Evolutionary conservation across 2,329 filamentous ascomycete species (phyloP).

Genomic region (Pyrenochaeta sp.): DNA sequence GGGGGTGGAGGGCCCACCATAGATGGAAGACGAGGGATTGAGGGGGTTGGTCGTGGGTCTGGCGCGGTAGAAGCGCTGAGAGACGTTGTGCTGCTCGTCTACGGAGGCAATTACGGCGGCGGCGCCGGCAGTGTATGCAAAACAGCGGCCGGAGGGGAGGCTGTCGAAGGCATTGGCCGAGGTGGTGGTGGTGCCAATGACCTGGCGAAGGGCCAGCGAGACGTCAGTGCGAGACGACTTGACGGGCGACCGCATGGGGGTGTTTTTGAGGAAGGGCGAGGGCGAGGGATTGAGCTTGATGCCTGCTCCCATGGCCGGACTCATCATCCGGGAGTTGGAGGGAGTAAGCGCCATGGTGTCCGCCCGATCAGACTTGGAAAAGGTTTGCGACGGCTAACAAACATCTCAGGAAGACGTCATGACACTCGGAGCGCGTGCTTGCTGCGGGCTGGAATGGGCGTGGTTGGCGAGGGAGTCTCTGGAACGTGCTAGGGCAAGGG

Average conservation of each 20-base stretch:
- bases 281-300: constrained; percentile 68
- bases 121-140: constrained; percentile 91
- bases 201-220: constrained; percentile 75
- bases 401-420: constrained; percentile 40
- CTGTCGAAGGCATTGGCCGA: constrained; percentile 87
- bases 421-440: constrained; percentile 28
- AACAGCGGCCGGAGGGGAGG: constrained; percentile 71
- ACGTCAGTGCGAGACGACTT: constrained; percentile 56
- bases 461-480: constrained; percentile 27
- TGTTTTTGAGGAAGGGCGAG: constrained; percentile 68
- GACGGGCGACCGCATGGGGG: constrained; percentile 69
- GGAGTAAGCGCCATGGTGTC: constrained; percentile 51
- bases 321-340: constrained; percentile 52
- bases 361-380: constrained; percentile 35
- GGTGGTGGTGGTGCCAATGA: constrained; percentile 88
- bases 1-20: constrained; percentile 62
- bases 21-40: constrained; percentile 64
- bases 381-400: constrained; percentile 28
- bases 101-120: constrained; percentile 90
- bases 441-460: constrained; percentile 16
- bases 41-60: constrained; percentile 74
- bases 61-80: constrained; percentile 90
- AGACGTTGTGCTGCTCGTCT: constrained; percentile 67
- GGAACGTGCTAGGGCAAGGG: constrained; percentile 17
- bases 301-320: constrained; percentile 44